Evolutionary conservation across 495 filamentous ascomycete genomes (phyloP).

Genomic region (Hypomontagnella monticulosa): DNA sequence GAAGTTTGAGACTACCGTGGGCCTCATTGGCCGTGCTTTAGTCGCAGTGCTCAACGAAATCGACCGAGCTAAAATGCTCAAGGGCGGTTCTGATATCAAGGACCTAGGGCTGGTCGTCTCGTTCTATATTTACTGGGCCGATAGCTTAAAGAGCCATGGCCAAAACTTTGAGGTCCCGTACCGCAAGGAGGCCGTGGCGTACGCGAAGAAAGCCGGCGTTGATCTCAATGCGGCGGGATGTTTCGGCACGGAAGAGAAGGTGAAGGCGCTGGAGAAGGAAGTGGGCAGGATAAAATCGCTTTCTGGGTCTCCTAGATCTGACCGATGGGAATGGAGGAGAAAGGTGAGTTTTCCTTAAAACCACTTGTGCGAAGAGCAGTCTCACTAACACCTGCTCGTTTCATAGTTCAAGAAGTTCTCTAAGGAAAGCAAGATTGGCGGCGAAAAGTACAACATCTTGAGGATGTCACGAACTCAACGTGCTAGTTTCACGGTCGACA

Average conservation of each 20-base stretch:
- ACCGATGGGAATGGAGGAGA: conserved; percentile 37
- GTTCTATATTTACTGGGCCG: conserved; percentile 31
- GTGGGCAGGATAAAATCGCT: conserved; percentile 29
- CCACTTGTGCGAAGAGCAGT: neutral
- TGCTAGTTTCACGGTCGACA: conserved; percentile 25
- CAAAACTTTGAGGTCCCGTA: conserved; percentile 18
- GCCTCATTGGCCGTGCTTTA: conserved; percentile 33
- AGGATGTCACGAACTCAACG: conserved; percentile 34
- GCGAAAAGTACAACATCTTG: conserved; percentile 33
- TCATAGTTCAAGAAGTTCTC: conserved; percentile 31
- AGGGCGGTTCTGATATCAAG: conserved; percentile 33
- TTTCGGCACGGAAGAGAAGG: conserved; percentile 31
- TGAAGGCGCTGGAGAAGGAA: conserved; percentile 22
- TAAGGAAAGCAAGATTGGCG: conserved; percentile 35
- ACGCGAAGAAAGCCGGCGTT: conserved; percentile 31
- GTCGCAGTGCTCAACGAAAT: conserved; percentile 31
- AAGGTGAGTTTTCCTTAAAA: conserved; percentile 15
- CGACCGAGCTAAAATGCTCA: conserved; percentile 31
- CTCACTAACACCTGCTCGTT: conserved; percentile 6
- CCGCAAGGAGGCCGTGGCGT: conserved; percentile 33
- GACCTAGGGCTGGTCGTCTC: conserved; percentile 31
- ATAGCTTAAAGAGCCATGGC: conserved; percentile 10
- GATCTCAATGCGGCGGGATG: conserved; percentile 28
- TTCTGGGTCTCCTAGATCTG: conserved; percentile 13
- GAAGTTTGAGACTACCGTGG: conserved; percentile 17